Evolutionary conservation across 2,329 filamentous ascomycete species (phyloP), one percentile per base, ranked within the genome.

Genomic region (Waltergamsia citrina): DNA sequence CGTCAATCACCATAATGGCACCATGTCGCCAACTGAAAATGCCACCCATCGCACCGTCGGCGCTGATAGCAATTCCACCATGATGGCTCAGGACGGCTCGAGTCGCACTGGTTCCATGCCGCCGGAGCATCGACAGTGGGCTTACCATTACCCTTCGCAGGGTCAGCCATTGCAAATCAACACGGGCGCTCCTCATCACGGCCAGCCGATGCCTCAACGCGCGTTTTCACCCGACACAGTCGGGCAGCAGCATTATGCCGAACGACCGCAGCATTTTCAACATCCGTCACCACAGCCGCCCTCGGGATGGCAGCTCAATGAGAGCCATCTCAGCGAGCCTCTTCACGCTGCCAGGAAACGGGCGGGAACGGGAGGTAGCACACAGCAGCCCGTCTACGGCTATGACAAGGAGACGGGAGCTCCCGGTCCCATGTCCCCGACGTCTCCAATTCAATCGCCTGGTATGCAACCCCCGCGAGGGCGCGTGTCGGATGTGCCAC

Each of bases 321-420:
- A 74, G 50, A 75, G 71, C 8, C 61, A 69, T 38, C 53, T 76
- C 23, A 52, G 62, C 2, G 62, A 70, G 40, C 72, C 72, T 18
- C 55, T 74, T 14, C 53, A 59, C 4, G 46, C 55, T 3, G 43
- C 49, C 8, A 53, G 52, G 33, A 56, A 56, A 32, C 53, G 57
- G 15, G 45, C 55, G 16, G 53, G 49, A 14, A 53, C 52, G 3
- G 45, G 44, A 14, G 40, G 41, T 30, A 48, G 51, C 3, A 58
- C 54, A 28, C 58, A 54, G 28, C 52, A 53, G 30, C 41, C 36
- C 1, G 53, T 49, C 27, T 60, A 56, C 34, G 63, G 57, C 7
- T 64, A 63, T 27, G 68, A 73, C 34, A 74, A 74, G 44, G 71
- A 74, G 45, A 71, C 62, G 0, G 69, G 63, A 1, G 41, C 56